phyloP scores from a whole-genome alignment of 176 grass and related monocot genomes.

The Eragrostis curvula region DNA sequence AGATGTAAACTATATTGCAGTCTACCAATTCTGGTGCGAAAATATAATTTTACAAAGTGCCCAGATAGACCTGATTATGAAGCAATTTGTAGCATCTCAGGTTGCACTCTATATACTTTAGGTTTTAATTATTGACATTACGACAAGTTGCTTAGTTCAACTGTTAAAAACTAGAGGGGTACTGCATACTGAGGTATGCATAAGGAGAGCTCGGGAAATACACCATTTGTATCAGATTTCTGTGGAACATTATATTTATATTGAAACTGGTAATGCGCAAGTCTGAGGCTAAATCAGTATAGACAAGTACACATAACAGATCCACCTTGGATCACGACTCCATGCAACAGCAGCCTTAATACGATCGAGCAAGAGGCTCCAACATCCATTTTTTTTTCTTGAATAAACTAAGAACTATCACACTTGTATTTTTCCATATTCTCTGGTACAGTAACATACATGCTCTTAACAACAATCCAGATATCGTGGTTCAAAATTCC shows the following conservation, averaged over 20 bases:
- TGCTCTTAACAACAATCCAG: conserved; percentile 17
- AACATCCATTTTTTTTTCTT: conserved; percentile 6
- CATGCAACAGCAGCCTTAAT: conserved; percentile 18
- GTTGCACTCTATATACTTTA: background rate
- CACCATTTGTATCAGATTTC: conserved; percentile 15
- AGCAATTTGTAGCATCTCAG: conserved; percentile 5
- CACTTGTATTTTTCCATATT: background rate
- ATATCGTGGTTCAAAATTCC: conserved; percentile 10
- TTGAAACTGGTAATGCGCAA: conserved; percentile 20
- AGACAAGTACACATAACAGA: background rate
- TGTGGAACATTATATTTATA: conserved; percentile 10
- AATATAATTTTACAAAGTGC: conserved; percentile 18
- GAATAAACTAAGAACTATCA: background rate
- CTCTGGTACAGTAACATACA: conserved; percentile 1
- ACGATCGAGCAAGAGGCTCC: conserved; percentile 7
- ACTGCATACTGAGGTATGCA: background rate
- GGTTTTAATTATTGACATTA: too few species aligned
- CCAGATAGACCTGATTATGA: background rate
- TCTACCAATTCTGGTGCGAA: conserved; percentile 38
- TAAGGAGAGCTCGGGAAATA: background rate
- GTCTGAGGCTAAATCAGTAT: conserved; percentile 16
- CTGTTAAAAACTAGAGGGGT: background rate
- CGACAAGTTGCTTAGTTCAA: too few species aligned
- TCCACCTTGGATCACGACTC: conserved; percentile 10
- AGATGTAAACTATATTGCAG: conserved; percentile 13